Conservation (phyloP, 108 stramenopile genomes). For the Bacterosira constricta region DNA sequence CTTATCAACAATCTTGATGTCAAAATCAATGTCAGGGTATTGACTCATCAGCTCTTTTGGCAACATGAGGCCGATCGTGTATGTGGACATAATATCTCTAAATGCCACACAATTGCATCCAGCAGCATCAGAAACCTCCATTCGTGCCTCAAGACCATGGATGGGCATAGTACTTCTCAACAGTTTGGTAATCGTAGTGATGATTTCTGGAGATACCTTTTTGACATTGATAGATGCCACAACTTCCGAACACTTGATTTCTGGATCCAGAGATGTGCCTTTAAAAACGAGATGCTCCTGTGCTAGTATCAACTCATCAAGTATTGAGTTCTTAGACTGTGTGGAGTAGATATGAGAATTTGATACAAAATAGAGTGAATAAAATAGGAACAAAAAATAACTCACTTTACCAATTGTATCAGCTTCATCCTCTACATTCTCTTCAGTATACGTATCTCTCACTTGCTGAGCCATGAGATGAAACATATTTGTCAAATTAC, state of each 20-base stretch:
- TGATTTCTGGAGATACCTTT: not conserved
- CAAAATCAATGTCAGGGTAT: not conserved
- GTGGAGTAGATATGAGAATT: no score
- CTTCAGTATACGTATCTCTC: not conserved
- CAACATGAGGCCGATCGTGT: not conserved
- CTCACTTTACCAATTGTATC: no score
- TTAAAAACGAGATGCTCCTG: conserved; percentile 12
- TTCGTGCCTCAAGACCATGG: not conserved
- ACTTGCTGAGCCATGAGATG: not conserved
- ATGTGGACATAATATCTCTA: not conserved
- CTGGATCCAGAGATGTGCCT: not conserved
- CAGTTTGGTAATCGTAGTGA: not conserved
- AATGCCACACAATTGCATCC: not conserved
- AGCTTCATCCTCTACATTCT: not conserved
- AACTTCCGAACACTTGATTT: conserved; percentile 3
- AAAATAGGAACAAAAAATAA: no score
- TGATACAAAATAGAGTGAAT: no score
- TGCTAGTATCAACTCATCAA: conserved; percentile 5
- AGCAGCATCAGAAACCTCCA: conserved; percentile 5
- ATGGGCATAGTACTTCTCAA: not conserved
- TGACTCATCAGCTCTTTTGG: not conserved
- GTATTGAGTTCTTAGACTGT: conserved; percentile 1
- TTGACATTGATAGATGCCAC: conserved; percentile 9
- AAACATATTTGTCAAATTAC: not conserved
- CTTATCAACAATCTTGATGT: not conserved